A percentile compares a stretch with the other conserved stretches of the same genome.
Evolutionary conservation across 129 eudicot species (phyloP).

Genomic region (Tagetes erecta): DNA sequence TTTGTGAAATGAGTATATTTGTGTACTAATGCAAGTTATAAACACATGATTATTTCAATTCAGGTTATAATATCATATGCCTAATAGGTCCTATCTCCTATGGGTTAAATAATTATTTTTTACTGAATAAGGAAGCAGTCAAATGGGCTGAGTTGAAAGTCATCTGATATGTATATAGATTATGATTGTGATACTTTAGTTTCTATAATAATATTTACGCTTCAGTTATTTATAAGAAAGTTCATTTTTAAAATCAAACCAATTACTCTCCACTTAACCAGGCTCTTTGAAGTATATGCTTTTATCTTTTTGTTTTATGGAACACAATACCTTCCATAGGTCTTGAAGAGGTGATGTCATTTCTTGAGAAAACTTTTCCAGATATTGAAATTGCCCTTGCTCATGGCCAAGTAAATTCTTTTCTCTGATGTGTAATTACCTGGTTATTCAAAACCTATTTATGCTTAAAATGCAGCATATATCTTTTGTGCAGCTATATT

Average conservation of each 20-base stretch:
- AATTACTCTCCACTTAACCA: neutral
- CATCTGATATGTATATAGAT: neutral
- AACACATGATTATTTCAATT: too few relatives aligned
- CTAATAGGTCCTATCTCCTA: too few relatives aligned
- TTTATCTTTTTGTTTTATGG: constrained; percentile 5
- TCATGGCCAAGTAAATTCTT: constrained; percentile 79
- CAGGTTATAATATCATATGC: too few relatives aligned
- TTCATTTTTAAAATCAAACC: neutral
- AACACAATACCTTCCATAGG: constrained; percentile 52
- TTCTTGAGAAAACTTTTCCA: constrained; percentile 71
- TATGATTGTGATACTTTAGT: neutral
- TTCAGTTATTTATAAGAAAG: too few relatives aligned
- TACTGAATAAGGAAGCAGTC: too few relatives aligned
- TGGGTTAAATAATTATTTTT: too few relatives aligned
- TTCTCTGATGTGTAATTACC: neutral
- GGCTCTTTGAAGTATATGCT: constrained; percentile 23
- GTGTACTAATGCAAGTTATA: constrained; percentile 4
- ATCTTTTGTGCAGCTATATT: constrained; percentile 72
- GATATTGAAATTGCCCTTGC: constrained; percentile 81
- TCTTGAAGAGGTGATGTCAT: constrained; percentile 81
- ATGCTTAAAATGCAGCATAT: neutral
- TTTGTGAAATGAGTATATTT: neutral
- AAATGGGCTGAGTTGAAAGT: too few relatives aligned
- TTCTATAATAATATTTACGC: neutral
- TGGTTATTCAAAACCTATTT: neutral